phyloP scores from a whole-genome alignment of 345 rosid species.

The Salix suchowensis region DNA sequence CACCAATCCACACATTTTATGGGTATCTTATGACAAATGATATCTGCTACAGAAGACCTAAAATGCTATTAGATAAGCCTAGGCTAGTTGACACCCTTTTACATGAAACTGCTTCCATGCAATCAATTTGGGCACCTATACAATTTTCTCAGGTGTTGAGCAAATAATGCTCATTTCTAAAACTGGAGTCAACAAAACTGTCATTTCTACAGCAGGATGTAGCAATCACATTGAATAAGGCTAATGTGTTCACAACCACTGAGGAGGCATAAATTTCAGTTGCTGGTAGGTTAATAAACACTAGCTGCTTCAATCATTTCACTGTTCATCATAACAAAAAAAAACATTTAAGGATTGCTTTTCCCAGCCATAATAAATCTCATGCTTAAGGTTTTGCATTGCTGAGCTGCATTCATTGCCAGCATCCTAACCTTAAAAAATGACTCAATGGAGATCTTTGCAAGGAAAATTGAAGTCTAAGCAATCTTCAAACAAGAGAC shows the following conservation, averaged over 20 bases:
- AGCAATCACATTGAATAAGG: background rate
- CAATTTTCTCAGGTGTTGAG: too few relatives aligned
- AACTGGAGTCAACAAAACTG: background rate
- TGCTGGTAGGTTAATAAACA: background rate
- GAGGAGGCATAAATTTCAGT: background rate
- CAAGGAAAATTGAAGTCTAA: background rate
- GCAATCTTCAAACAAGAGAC: background rate
- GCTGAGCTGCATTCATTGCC: background rate
- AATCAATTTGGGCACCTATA: too few relatives aligned
- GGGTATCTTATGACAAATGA: too few relatives aligned
- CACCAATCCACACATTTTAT: too few relatives aligned
- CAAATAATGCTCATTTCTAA: too few relatives aligned
- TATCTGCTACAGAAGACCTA: too few relatives aligned
- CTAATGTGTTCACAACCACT: background rate
- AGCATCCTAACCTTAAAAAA: background rate
- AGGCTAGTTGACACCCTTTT: too few relatives aligned
- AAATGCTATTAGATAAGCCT: too few relatives aligned
- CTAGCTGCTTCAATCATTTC: background rate
- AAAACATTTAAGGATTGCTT: background rate
- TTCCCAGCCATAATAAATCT: background rate
- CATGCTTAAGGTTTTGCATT: background rate
- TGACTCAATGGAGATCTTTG: background rate
- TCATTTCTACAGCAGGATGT: background rate
- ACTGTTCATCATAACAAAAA: background rate
- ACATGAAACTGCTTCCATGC: too few relatives aligned